phyloP scores from a whole-genome alignment of 108 stramenopile genomes.

The Fragilariopsis cylindrus region DNA sequence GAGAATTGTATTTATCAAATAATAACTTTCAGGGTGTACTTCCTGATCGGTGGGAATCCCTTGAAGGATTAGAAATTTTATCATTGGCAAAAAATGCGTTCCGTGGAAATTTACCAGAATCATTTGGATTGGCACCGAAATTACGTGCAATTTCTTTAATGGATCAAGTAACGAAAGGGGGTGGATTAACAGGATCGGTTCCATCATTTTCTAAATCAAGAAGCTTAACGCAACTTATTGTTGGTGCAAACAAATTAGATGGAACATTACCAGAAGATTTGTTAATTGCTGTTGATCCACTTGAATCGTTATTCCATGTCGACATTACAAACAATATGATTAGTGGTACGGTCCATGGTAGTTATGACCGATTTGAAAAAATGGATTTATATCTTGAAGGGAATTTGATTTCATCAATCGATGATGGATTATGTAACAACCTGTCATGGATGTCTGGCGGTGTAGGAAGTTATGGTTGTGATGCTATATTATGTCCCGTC shows the following conservation, averaged over 20 bases:
- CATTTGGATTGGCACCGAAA: constrained; percentile 34
- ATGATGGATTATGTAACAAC: constrained; percentile 26
- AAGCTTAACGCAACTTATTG: constrained; percentile 11
- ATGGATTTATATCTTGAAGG: constrained; percentile 48
- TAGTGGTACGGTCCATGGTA: constrained; percentile 43
- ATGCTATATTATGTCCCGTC: constrained; percentile 30
- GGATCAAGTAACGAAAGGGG: constrained; percentile 33
- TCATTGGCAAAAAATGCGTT: constrained; percentile 50
- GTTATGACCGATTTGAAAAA: constrained; percentile 34
- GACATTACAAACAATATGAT: constrained; percentile 49
- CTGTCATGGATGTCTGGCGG: constrained; percentile 36
- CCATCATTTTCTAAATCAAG: constrained; percentile 29
- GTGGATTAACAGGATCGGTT: constrained; percentile 30
- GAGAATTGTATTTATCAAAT: constrained; percentile 27
- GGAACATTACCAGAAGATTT: constrained; percentile 26
- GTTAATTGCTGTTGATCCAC: constrained; percentile 19
- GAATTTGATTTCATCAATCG: constrained; percentile 38
- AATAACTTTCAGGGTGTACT: constrained; percentile 34
- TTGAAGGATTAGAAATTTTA: constrained; percentile 22
- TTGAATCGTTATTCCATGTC: constrained; percentile 16
- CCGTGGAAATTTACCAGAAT: constrained; percentile 47
- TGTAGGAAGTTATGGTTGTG: constrained; percentile 28
- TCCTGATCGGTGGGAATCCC: constrained; percentile 25
- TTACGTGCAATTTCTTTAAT: constrained; percentile 30
- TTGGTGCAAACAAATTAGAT: constrained; percentile 29